Conservation (phyloP, 495 filamentous ascomycete genomes). For the Aspergillus haitiensis region DNA sequence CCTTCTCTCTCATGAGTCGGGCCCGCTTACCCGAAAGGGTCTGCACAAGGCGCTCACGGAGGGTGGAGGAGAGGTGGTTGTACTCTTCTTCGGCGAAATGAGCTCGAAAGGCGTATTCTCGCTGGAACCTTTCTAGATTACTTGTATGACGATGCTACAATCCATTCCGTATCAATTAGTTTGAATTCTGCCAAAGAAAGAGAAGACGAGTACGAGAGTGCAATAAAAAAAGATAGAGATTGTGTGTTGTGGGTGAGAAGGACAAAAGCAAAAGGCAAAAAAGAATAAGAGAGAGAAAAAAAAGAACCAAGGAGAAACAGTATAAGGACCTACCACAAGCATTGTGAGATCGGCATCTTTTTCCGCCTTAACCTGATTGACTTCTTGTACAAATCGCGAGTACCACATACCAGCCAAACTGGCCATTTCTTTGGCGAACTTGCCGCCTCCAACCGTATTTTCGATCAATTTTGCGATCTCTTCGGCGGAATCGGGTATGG, state of each 20-base stretch:
- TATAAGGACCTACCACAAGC: constrained; percentile 62
- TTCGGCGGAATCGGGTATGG: constrained; percentile 68
- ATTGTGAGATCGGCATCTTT: constrained; percentile 75
- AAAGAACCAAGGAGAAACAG: not conserved
- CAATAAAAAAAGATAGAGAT: no score
- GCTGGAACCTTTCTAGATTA: constrained; percentile 41
- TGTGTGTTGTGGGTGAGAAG: not conserved
- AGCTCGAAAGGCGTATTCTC: constrained; percentile 51
- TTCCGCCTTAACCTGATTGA: constrained; percentile 82
- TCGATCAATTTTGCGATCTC: constrained; percentile 66
- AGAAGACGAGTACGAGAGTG: not conserved
- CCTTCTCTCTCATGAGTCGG: constrained; percentile 82
- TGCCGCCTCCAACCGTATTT: constrained; percentile 54
- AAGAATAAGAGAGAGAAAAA: not conserved
- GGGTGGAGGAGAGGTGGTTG: constrained; percentile 67
- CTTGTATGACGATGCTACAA: constrained; percentile 44
- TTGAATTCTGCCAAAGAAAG: not conserved
- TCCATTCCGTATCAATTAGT: not conserved
- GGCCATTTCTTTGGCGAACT: constrained; percentile 56
- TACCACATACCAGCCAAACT: constrained; percentile 78
- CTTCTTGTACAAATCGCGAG: constrained; percentile 72
- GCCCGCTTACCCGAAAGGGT: constrained; percentile 71
- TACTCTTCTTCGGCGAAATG: constrained; percentile 83
- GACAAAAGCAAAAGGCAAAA: not conserved
- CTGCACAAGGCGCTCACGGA: constrained; percentile 82